Evolutionary conservation across 2,329 filamentous ascomycete species (phyloP).

Genomic region (Colletotrichum musae): DNA sequence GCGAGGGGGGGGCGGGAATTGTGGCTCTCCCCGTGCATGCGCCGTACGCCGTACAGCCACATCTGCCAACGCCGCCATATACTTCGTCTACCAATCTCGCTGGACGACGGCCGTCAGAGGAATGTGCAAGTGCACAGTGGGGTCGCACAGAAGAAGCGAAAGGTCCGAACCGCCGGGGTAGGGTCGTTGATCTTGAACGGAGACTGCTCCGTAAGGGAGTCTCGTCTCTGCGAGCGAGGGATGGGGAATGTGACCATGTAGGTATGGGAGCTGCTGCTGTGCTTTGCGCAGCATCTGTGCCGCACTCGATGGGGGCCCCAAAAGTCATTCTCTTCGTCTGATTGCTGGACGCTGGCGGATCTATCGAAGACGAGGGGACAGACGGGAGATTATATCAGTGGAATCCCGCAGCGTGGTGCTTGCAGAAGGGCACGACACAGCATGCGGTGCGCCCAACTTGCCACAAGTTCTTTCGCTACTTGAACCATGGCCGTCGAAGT

Average conservation of each 20-base stretch:
- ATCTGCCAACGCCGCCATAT: constrained; percentile 20
- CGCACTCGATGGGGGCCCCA: constrained; percentile 5
- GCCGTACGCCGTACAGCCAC: constrained; percentile 28
- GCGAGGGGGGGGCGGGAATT: constrained; percentile 12
- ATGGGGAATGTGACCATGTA: not conserved
- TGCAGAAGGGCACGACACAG: not conserved
- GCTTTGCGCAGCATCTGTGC: constrained; percentile 8
- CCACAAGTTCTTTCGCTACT: constrained; percentile 1
- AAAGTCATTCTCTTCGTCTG: not conserved
- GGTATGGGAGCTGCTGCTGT: not conserved
- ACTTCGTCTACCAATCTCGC: not conserved
- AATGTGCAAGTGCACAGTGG: constrained; percentile 5
- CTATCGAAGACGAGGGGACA: not conserved
- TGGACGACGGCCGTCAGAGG: not conserved
- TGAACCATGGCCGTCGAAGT: constrained; percentile 22
- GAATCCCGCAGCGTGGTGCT: constrained; percentile 4
- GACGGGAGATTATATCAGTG: constrained; percentile 13
- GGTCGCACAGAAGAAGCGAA: constrained; percentile 13
- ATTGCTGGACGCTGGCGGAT: not conserved
- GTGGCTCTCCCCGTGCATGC: constrained; percentile 21
- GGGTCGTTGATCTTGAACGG: not conserved
- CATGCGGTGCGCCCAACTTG: constrained; percentile 17
- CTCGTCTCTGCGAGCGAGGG: not conserved
- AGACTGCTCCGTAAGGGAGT: constrained; percentile 1
- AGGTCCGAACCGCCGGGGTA: not conserved